Evolutionary conservation across 176 grass and related monocot genomes (phyloP), one percentile per base, ranked within the genome.

Genomic region (Phragmites australis): DNA sequence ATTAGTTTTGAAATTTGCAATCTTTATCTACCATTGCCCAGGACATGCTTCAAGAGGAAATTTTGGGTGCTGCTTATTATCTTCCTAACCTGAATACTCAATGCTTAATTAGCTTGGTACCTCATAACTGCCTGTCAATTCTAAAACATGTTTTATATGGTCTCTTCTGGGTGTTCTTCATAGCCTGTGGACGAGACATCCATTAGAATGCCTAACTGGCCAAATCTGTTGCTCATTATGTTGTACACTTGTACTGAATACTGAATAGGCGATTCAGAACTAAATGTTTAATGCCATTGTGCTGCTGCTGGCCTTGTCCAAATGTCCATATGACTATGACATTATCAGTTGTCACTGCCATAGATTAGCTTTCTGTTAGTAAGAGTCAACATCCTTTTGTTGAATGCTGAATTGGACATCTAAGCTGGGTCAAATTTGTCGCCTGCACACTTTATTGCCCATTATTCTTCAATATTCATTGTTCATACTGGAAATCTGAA

Each of bases 401-500:
- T 76, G 49, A 6, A 31, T 49, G 68, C 49, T 58, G 49, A 81
- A 47, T 32, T 54, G 46, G 19, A 25, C 5, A 32, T 50, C 23
- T 45, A 52, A 62, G 8, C 11, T 56, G 25, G 42, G 15, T 60
- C 84, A 48, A 25, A 51, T 75, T 58, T 68, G 21, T 68, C 40
- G 15, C 22, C 18, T 34, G 5, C 6, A 0, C 30, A 63, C 23
- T 23, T 54, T 30, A 2, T 34, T 47, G 61, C 40, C 6, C 15
- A 11, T 22, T 21, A 4, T 1, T 13, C 3, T 45, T 29, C 19
- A 3, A 27, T 12, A 18, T 21, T 51, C 31, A 44, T 79, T 71
- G 78, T 9, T 82, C 31, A 10, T 80, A 4, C 8, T 60, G 47
- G n/a, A 26, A 67, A 9, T 48, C 82, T 81, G 50, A 81, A 47